These are phyloP conservation scores for Penicillium silybi DNA, from an alignment of 495 filamentous ascomycete species.

Conservation along the genomic window DNA sequence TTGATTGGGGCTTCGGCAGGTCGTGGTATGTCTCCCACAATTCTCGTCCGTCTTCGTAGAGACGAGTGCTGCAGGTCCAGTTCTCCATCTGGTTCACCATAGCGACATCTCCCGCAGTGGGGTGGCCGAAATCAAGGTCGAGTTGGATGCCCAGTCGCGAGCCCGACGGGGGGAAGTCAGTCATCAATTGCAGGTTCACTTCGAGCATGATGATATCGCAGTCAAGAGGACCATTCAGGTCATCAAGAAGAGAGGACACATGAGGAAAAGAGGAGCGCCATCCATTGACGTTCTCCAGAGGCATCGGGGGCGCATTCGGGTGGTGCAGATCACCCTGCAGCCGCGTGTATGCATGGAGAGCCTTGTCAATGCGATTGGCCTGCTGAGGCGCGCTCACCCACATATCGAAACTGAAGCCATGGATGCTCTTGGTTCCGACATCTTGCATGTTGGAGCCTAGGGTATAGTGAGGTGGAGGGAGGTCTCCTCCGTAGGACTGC, in stretches of 20 bases:
- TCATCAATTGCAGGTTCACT: slow-evolving; percentile 44
- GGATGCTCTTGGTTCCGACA: slow-evolving; percentile 29
- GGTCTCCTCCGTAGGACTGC: slow-evolving; percentile 34
- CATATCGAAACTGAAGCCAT: slow-evolving; percentile 50
- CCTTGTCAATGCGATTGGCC: slow-evolving; percentile 38
- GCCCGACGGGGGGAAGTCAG: slow-evolving; percentile 38
- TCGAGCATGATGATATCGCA: slow-evolving; percentile 50
- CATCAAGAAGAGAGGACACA: slow-evolving; percentile 35
- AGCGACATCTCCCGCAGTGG: slow-evolving; percentile 31
- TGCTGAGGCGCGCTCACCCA: slow-evolving; percentile 45
- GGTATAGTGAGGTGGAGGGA: slow-evolving; percentile 36
- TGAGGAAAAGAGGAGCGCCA: slow-evolving; percentile 49
- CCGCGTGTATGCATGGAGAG: slow-evolving; percentile 48
- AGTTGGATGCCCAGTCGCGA: slow-evolving; percentile 44
- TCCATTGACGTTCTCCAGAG: slow-evolving; percentile 37
- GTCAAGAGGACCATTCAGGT: slow-evolving; percentile 31
- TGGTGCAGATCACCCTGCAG: slow-evolving; percentile 42
- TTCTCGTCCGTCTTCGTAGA: slow-evolving; percentile 42
- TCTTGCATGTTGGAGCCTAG: slow-evolving; percentile 37
- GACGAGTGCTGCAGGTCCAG: slow-evolving; percentile 45
- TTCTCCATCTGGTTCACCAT: slow-evolving; percentile 42
- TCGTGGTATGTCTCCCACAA: slow-evolving; percentile 32
- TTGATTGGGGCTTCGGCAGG: slow-evolving; percentile 33
- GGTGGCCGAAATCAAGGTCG: slow-evolving; percentile 40
- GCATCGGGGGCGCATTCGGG: slow-evolving; percentile 33